These are phyloP conservation scores for Paracamarosporium sp. DNA, from an alignment of 2,329 filamentous ascomycete genomes.

Conservation along the genomic window DNA sequence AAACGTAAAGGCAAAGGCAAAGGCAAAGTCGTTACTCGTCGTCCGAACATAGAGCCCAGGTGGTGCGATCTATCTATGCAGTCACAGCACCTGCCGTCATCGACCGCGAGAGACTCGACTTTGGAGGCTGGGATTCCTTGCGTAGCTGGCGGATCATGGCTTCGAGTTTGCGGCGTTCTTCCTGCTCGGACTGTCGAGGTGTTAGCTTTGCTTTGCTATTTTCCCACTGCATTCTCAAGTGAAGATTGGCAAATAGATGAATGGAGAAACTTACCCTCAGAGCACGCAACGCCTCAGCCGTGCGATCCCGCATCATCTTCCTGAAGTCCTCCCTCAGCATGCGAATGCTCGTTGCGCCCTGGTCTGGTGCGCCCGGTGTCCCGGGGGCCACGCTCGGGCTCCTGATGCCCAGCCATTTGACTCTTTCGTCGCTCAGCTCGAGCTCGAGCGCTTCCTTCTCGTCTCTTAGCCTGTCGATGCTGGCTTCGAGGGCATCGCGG, in stretches of 20 bases:
- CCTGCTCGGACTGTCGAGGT: conserved; percentile 69
- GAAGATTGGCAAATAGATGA: too few relatives aligned
- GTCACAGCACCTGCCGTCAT: background rate
- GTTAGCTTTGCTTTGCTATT: too few relatives aligned
- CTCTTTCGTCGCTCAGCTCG: conserved; percentile 70
- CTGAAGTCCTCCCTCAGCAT: conserved; percentile 78
- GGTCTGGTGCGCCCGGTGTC: conserved; percentile 31
- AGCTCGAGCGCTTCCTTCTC: conserved; percentile 69
- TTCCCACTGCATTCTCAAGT: too few relatives aligned
- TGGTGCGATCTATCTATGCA: too few relatives aligned
- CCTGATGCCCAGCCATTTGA: conserved; percentile 69
- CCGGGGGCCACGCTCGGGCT: conserved; percentile 54
- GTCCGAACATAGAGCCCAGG: too few relatives aligned
- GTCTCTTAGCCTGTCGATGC: conserved; percentile 69
- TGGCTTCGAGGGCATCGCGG: conserved; percentile 67
- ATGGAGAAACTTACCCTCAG: conserved; percentile 63
- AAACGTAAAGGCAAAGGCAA: background rate
- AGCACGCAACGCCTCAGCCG: conserved; percentile 68
- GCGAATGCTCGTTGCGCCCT: conserved; percentile 70
- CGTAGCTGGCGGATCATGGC: conserved; percentile 63
- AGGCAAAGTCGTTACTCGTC: background rate
- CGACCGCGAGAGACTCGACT: conserved; percentile 18
- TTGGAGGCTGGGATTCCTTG: conserved; percentile 46
- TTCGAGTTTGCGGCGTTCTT: conserved; percentile 72
- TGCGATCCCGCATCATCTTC: conserved; percentile 79